A percentile compares a stretch with the other conserved stretches of the same genome.
Conservation (phyloP, 1,284 basidiomycete species). For the Fomitopsis schrenkii region DNA sequence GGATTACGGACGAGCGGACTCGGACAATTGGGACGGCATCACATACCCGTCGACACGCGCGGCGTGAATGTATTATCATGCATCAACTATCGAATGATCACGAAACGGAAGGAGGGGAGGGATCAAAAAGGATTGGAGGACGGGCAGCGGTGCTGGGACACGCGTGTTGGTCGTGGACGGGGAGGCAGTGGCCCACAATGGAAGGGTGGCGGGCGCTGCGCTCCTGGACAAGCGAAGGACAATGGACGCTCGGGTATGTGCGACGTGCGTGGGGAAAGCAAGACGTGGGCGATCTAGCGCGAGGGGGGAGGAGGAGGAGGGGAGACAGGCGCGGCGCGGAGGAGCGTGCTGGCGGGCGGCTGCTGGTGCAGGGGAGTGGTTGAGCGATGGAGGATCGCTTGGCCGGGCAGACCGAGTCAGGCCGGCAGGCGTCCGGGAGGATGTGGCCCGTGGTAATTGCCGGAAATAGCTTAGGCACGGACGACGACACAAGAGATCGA, state of each 20-base stretch:
- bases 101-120: background rate
- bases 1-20: background rate
- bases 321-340: background rate
- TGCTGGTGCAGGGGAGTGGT: no score
- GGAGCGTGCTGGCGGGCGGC: background rate
- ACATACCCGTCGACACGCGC: background rate
- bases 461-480: slow-evolving; percentile 1
- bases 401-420: background rate
- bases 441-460: background rate
- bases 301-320: background rate
- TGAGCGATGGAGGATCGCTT: background rate
- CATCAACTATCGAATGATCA: background rate
- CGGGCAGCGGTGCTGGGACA: background rate
- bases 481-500: background rate
- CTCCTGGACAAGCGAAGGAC: background rate
- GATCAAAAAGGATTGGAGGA: background rate
- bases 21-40: background rate
- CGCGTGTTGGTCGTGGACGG: background rate
- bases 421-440: background rate
- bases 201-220: background rate
- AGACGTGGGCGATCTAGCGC: background rate
- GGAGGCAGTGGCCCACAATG: background rate
- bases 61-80: background rate
- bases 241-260: background rate
- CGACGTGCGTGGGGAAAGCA: background rate